Base-by-base conservation (phyloP, 371 early-diverging fungal genomes). In the Sporodiniella umbellata region DNA sequence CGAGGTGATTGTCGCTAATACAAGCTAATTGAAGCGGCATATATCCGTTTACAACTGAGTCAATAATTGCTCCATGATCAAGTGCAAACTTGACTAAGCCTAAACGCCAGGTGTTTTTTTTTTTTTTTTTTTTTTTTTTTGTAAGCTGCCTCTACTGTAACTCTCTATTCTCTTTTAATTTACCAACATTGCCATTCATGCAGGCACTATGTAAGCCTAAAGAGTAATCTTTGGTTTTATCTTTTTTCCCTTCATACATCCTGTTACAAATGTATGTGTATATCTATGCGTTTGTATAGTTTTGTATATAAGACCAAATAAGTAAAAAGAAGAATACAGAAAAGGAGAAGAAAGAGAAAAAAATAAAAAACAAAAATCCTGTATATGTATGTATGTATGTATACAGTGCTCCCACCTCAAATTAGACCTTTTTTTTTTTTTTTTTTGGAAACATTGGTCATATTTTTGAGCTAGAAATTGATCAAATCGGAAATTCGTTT, bases 141-240 rank as follows among this genome's bases (percentile, higher is more conserved):
- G 62, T n/a, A 14, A 45, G 37, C 37, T 45, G 42, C 17, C 28
- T 4, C 10, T 5, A 4, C 4, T 17, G 24, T 51, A 19, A 44
- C 4, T 24, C 18, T 12, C 28, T 49, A 11, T 49, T 15, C 5
- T 37, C 31, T 42, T 40, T 19, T n/a, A n/a, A 42, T 52, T 64
- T 73, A 78, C 85, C 85, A 39, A 85, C 63, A 54, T 85, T 85
- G 37, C 85, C 85, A 28, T 72, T 79, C n/a, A 76, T 81, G 14
- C 83, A 77, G 8, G 80, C 85, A 56, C 78, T 77, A 58, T 82
- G 85, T 14, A 85, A 67, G 18, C 83, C 83, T 19, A 85, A 64
- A 6, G 61, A 48, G 17, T 53, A 50, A 26, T 68, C 70, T 38
- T 63, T 70, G 18, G 53, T 39, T 25, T 60, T 65, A 15, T 69